phyloP scores from a whole-genome alignment of 2,329 filamentous ascomycete species.

The Aspergillus intermedius region DNA sequence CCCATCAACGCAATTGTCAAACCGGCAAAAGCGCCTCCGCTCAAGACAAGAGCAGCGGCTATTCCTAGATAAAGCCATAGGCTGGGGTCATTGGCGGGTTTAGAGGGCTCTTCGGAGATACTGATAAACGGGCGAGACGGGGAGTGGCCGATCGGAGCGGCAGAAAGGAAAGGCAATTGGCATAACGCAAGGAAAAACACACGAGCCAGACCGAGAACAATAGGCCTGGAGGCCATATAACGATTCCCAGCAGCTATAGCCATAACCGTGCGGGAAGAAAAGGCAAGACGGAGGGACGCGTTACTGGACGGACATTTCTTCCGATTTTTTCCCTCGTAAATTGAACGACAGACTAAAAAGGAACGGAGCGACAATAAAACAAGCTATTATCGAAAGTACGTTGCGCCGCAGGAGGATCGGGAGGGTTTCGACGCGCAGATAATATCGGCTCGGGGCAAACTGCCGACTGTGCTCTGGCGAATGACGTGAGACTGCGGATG shows the following conservation, averaged over 20 bases:
- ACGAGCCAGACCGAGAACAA: slow-evolving; percentile 37
- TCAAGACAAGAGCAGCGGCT: slow-evolving; percentile 73
- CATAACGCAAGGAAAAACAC: slow-evolving; percentile 31
- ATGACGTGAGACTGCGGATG: too few relatives aligned
- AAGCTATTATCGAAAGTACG: too few relatives aligned
- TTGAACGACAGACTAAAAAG: too few relatives aligned
- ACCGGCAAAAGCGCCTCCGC: slow-evolving; percentile 89
- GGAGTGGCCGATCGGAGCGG: slow-evolving; percentile 26
- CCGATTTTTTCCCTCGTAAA: too few relatives aligned
- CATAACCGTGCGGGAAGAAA: slow-evolving; percentile 16
- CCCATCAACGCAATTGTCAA: slow-evolving; percentile 66
- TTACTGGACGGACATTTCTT: slow-evolving; percentile 2
- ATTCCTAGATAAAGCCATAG: slow-evolving; percentile 76
- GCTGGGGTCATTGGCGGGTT: slow-evolving; percentile 54
- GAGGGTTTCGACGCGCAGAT: too few relatives aligned
- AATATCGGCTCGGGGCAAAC: too few relatives aligned
- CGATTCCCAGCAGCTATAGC: slow-evolving; percentile 21
- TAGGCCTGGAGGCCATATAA: slow-evolving; percentile 31
- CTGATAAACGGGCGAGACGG: slow-evolving; percentile 10
- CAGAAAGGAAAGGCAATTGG: slow-evolving; percentile 34
- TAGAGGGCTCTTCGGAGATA: slow-evolving; percentile 35
- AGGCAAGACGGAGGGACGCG: not conserved
- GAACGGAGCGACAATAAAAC: too few relatives aligned
- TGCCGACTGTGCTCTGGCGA: too few relatives aligned
- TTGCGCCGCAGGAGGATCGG: too few relatives aligned